Evolutionary conservation across 768 basidiomycete genomes (phyloP).

Genomic region (Suillus paluster): DNA sequence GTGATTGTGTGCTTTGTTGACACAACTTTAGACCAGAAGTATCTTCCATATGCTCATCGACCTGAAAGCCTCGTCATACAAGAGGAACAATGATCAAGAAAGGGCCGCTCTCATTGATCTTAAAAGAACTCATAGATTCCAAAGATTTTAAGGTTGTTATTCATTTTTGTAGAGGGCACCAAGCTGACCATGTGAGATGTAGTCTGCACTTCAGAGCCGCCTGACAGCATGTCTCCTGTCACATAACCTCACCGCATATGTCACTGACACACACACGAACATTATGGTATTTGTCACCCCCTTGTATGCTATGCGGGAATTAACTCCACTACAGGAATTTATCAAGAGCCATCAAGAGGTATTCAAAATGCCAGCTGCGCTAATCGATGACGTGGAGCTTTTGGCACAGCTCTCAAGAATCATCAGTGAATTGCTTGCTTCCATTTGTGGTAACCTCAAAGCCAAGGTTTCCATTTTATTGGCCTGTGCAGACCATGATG

Average conservation of each 20-base stretch:
- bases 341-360: constrained; percentile 6
- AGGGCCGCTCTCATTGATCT: not conserved
- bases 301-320: not conserved
- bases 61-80: not conserved
- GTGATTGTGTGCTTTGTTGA: not conserved
- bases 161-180: not conserved
- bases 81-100: not conserved
- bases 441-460: constrained; percentile 7
- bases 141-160: not conserved
- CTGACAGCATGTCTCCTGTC: constrained; percentile 7
- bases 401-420: constrained; percentile 4
- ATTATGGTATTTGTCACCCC: constrained; percentile 1
- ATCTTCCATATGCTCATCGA: not conserved
- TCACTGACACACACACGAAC: constrained; percentile 1
- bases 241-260: constrained; percentile 6
- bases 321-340: not conserved
- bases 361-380: constrained; percentile 2
- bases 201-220: not conserved
- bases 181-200: not conserved
- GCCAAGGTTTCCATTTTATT: not conserved
- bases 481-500: not conserved
- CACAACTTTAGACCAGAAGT: not conserved
- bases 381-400: constrained; percentile 5
- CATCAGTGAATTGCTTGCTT: not conserved
- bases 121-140: not conserved